Evolutionary conservation across 306 rosid species (phyloP).

Genomic region (Gynostemma pentaphyllum): DNA sequence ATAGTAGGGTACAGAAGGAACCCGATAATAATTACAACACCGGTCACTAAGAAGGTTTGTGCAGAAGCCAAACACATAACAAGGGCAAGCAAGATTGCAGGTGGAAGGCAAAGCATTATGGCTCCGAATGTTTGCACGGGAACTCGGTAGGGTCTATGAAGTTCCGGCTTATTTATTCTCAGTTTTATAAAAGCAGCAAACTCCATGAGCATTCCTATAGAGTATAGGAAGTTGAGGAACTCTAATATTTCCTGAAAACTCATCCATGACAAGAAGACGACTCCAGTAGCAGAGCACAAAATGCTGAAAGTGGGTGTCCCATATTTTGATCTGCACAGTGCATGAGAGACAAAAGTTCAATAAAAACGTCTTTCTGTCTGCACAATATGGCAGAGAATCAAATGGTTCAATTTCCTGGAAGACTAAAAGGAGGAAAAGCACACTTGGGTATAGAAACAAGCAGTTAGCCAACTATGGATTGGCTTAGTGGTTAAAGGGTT

Average conservation of each 20-base stretch:
- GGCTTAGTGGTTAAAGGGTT: too few species aligned
- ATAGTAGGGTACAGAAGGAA: slow-evolving; percentile 46
- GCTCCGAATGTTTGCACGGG: slow-evolving; percentile 64
- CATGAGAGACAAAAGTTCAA: neutral
- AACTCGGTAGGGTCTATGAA: slow-evolving; percentile 71
- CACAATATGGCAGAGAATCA: neutral
- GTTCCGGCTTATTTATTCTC: slow-evolving; percentile 61
- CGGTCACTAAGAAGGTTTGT: slow-evolving; percentile 51
- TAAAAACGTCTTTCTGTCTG: neutral
- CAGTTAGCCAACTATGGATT: too few species aligned
- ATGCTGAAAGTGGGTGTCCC: slow-evolving; percentile 87
- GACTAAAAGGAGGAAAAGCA: neutral
- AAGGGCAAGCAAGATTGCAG: slow-evolving; percentile 56
- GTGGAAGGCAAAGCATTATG: slow-evolving; percentile 61
- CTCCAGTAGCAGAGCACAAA: slow-evolving; percentile 73
- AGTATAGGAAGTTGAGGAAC: slow-evolving; percentile 74
- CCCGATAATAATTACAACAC: slow-evolving; percentile 42
- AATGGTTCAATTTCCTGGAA: neutral
- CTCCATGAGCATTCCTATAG: slow-evolving; percentile 85
- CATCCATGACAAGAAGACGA: slow-evolving; percentile 87
- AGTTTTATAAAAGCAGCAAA: slow-evolving; percentile 66
- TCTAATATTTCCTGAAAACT: slow-evolving; percentile 83
- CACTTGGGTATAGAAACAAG: neutral
- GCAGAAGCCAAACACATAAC: slow-evolving; percentile 82
- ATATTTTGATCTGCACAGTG: slow-evolving; percentile 46